phyloP scores from a whole-genome alignment of 2,329 filamentous ascomycete species.

The Monosporascus sp. region DNA sequence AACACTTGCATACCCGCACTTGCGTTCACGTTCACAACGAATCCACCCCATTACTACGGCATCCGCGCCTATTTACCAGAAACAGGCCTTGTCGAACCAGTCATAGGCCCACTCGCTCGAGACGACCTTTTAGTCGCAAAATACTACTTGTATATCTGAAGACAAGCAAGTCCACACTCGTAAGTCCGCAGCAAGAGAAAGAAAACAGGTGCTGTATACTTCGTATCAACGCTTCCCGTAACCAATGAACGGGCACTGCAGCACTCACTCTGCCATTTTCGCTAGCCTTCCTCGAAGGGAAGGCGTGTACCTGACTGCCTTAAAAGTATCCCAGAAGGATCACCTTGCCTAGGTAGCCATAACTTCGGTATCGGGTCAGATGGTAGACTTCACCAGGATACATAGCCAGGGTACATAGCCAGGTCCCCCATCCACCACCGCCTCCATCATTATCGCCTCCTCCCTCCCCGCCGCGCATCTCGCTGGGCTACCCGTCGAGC shows the following conservation, averaged over 20 bases:
- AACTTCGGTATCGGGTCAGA: neutral
- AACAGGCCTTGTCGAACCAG: neutral
- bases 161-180: neutral
- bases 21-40: constrained; percentile 15
- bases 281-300: neutral
- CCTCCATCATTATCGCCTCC: neutral
- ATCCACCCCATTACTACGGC: constrained; percentile 5
- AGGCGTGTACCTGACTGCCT: neutral
- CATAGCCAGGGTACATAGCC: no score
- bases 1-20: constrained; percentile 23
- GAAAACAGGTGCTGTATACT: no score
- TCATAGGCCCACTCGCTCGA: neutral
- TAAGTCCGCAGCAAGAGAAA: neutral
- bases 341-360: neutral
- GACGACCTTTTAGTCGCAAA: neutral
- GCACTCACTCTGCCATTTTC: neutral
- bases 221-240: no score
- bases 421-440: neutral
- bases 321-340: neutral
- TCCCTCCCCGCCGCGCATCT: constrained; percentile 13
- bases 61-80: neutral
- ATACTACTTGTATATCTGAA: neutral
- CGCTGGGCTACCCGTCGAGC: constrained; percentile 24
- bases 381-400: neutral
- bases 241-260: no score